Evolutionary conservation across 1,284 basidiomycete genomes (phyloP).

Genomic region (Moesziomyces parantarcticus): DNA sequence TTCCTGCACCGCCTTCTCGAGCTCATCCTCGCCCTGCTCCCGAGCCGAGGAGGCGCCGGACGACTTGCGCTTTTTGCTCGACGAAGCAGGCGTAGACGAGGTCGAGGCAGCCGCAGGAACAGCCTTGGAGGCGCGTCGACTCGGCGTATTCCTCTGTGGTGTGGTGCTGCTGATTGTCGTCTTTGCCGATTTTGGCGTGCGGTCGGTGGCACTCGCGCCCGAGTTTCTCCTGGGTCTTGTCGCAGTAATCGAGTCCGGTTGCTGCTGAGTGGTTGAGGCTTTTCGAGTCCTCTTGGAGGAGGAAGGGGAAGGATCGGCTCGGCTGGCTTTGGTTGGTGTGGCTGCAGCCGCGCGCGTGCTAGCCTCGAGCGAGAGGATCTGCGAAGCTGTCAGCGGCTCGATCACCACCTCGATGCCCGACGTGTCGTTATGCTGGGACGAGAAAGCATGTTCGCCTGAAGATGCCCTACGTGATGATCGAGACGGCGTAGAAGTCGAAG

Average conservation of each 20-base stretch:
- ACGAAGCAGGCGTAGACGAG: constrained; percentile 6
- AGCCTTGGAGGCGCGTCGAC: background rate
- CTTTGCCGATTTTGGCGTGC: constrained; percentile 8
- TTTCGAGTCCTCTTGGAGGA: constrained; percentile 19
- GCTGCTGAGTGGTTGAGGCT: constrained; percentile 3
- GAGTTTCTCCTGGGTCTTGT: constrained; percentile 25
- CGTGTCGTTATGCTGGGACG: constrained; percentile 1
- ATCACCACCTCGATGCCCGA: constrained; percentile 12
- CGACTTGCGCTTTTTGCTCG: constrained; percentile 22
- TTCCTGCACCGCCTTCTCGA: constrained; percentile 9
- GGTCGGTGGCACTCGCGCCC: background rate
- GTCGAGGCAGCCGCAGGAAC: constrained; percentile 2
- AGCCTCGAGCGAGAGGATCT: background rate
- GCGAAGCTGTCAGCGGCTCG: constrained; percentile 12
- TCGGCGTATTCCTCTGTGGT: constrained; percentile 3
- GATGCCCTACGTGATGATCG: constrained; percentile 3
- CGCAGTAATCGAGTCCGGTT: constrained; percentile 12
- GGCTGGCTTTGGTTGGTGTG: constrained; percentile 3
- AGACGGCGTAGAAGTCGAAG: constrained; percentile 5
- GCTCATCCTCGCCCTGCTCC: constrained; percentile 7
- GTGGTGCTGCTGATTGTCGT: background rate
- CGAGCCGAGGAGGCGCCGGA: background rate
- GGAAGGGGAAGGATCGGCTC: background rate
- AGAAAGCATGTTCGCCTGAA: constrained; percentile 1
- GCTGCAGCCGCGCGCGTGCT: constrained; percentile 4